Base-by-base conservation (phyloP, 345 rosid species). In the Brassica juncea region DNA sequence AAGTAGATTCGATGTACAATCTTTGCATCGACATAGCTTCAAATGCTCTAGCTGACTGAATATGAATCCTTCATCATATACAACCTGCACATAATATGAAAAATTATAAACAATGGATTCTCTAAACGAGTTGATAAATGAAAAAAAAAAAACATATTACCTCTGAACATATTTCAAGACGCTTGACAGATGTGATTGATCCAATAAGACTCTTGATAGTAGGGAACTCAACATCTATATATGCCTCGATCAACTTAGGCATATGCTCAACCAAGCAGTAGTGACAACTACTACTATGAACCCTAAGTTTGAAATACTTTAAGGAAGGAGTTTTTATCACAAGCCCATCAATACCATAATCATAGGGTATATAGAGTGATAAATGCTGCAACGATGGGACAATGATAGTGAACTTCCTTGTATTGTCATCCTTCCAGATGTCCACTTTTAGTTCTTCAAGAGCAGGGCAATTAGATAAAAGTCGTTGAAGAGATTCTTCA, bases 231-330 rank as follows among this genome's bases (percentile, higher is more conserved):
- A 69, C 60, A 49, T 68, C 72, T 4, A 68, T 14, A 49, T 69
- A 47, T 69, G 72, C 72, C 27, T 47, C 60, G 25, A 49, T 69
- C 72, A 69, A 35, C 4, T 69, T 49, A 69, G 72, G 69, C 69
- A 66, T 66, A 16, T 34, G 23, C 30, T 66, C 52, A 34, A 66
- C 28, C 69, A 35, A 66, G 23, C 52, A 66, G 52, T 66, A 66
- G 69, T 66, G 69, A 19, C 9, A 19, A 5, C 6, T 35, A 35
- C n/a, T 16, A 9, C 23, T 66, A 34, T 66, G 69, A 66, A 35
- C 52, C 52, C 23, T 37, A 2, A 66, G 49, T 35, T 66, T 66
- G 15, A 66, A 8, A 19, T 66, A 35, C 69, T 66, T 66, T 19
- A 66, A 10, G 2, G 52, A 66, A 16, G 69, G 69, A 19, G 69